Evolutionary conservation across 805 yeast genomes (phyloP).

Genomic region (Torulaspora gathmanii): DNA sequence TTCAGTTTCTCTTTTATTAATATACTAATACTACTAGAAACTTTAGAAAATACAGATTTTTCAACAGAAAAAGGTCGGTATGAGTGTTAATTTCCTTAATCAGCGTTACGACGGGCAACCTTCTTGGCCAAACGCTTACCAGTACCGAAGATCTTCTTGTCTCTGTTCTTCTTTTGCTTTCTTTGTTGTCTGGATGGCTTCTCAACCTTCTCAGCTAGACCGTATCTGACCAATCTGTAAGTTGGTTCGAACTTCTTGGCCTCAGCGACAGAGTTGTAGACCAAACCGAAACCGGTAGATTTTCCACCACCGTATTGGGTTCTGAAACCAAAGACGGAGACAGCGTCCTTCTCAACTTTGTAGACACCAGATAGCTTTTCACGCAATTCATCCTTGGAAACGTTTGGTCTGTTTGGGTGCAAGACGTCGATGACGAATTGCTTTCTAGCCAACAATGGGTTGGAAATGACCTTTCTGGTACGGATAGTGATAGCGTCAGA

Average conservation of each 20-base stretch:
- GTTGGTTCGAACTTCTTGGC: constrained; percentile 98
- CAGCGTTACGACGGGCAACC: constrained; percentile 86
- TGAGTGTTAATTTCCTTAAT: constrained; percentile 40
- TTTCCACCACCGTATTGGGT: constrained; percentile 99
- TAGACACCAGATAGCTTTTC: constrained; percentile 83
- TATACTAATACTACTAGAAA: constrained; percentile 19
- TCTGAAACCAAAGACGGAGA: constrained; percentile 98
- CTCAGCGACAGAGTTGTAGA: constrained; percentile 96
- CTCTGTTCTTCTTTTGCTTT: constrained; percentile 99
- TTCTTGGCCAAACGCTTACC: constrained; percentile 90
- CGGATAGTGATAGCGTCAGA: constrained; percentile 99
- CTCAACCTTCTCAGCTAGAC: constrained; percentile 93
- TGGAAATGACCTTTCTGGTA: constrained; percentile 97
- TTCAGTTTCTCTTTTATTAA: constrained; percentile 18
- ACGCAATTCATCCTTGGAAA: constrained; percentile 98
- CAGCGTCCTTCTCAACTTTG: constrained; percentile 90
- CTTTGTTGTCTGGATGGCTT: constrained; percentile 99
- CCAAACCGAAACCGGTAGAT: constrained; percentile 98
- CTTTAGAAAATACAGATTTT: constrained; percentile 16
- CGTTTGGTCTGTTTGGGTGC: constrained; percentile 99
- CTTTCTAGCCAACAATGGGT: constrained; percentile 99
- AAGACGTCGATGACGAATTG: constrained; percentile 99
- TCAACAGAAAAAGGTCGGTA: constrained; percentile 11
- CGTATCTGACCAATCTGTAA: constrained; percentile 99
- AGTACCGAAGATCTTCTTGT: constrained; percentile 98